Evolutionary conservation across 257 asterid genomes (phyloP), one percentile per base, ranked within the genome.

Genomic region (Solanum pinnatisectum): DNA sequence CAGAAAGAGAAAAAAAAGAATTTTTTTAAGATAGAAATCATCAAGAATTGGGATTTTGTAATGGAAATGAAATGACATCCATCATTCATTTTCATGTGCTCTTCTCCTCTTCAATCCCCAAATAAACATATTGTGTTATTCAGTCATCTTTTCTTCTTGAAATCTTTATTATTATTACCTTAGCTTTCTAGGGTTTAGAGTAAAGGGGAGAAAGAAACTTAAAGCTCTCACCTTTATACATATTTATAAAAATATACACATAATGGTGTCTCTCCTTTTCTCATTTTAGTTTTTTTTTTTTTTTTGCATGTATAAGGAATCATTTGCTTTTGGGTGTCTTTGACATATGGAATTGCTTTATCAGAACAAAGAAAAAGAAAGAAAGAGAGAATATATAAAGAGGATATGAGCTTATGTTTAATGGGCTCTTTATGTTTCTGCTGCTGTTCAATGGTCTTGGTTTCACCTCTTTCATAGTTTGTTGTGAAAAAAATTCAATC

Each of bases 61-160:
- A 70, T 72, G 83, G 86, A 90, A 88, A 89, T 36, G 82, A 86
- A 85, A 88, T 89, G 93, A 88, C 88, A 90, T 89, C 90, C 96
- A 92, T 92, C 96, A 93, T 92, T 92, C 91, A 89, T 88, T 92
- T 88, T 92, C 96, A 91, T 90, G 96, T 93, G 96, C 93, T 87
- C 93, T 90, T 92, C 93, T 91, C 91, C 94, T 88, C 94, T 92
- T 94, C 94, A 90, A 92, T 93, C 93, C 94, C 96, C 92, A 91
- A 87, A 92, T 84, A 23, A 59, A 65, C 42, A 44, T 71, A 86
- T 76, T 68, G 70, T 44, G 86, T 42, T 76, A 70, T 78, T 79
- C 86, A 77, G 74, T 42, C 33, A 82, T 87, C 70, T 77, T 83
- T 90, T 89, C 88, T 89, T 89, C 68, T 59, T 86, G 84, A 86